phyloP scores from a whole-genome alignment of 2,329 filamentous ascomycete species.

The Alternaria infectoria region DNA sequence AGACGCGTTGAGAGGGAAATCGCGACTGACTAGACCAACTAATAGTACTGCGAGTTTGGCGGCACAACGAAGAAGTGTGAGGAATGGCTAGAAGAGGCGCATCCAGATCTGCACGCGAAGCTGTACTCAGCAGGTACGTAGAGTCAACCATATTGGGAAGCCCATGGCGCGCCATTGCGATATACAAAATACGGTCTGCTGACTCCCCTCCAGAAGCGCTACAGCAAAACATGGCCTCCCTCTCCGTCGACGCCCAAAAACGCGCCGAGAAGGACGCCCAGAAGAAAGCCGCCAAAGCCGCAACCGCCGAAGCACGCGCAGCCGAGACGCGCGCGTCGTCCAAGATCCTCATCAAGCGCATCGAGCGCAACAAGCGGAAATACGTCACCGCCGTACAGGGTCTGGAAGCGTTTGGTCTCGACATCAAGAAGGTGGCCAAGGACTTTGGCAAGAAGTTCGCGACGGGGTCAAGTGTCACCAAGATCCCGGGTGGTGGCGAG shows the following conservation, averaged over 20 bases:
- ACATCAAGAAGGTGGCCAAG: constrained; percentile 95
- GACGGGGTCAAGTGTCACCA: constrained; percentile 90
- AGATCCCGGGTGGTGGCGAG: constrained; percentile 82
- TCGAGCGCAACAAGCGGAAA: constrained; percentile 98
- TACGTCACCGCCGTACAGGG: constrained; percentile 92
- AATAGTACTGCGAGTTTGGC: constrained; percentile 97
- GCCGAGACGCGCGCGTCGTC: constrained; percentile 82
- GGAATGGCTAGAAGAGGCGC: constrained; percentile 84
- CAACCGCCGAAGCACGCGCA: constrained; percentile 82
- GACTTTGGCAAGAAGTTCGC: constrained; percentile 99
- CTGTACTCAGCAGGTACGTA: constrained; percentile 84
- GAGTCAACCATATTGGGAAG: background rate
- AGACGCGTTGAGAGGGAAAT: constrained; percentile 3
- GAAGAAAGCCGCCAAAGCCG: constrained; percentile 96
- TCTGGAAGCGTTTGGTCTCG: constrained; percentile 86
- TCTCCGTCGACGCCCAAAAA: constrained; percentile 91
- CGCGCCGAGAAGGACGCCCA: constrained; percentile 93
- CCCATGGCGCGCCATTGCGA: background rate
- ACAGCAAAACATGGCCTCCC: constrained; percentile 80
- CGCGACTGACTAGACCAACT: constrained; percentile 12
- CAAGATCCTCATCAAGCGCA: constrained; percentile 90
- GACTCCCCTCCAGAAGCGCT: constrained; percentile 61
- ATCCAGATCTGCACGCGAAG: constrained; percentile 74
- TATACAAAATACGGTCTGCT: background rate
- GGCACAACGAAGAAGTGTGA: constrained; percentile 96